These are phyloP conservation scores for Allodekkera sacchari DNA, from an alignment of 805 yeast genomes.

Conservation along the genomic window DNA sequence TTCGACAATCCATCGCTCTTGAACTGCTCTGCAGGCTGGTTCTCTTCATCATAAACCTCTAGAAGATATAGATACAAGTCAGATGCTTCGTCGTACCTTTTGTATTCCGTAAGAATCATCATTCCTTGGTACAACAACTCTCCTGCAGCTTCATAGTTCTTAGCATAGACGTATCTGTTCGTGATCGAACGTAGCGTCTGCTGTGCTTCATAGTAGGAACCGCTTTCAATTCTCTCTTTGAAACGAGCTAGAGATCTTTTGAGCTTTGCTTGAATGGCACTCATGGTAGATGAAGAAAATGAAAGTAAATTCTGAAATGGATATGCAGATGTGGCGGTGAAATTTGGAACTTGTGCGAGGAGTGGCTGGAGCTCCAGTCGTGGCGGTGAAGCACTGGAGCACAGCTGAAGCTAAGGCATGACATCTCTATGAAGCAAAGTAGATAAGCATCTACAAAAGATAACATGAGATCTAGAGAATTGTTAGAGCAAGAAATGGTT, in stretches of 20 bases:
- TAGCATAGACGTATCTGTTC: slow-evolving; percentile 68
- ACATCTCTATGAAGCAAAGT: too few relatives aligned
- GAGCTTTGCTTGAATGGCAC: slow-evolving; percentile 30
- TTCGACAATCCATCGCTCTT: slow-evolving; percentile 24
- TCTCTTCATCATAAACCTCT: slow-evolving; percentile 51
- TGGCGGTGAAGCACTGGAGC: too few relatives aligned
- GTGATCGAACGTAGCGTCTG: slow-evolving; percentile 88
- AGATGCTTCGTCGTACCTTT: slow-evolving; percentile 72
- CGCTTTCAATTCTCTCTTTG: slow-evolving; percentile 55
- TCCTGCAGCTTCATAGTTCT: slow-evolving; percentile 61
- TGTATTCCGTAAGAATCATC: slow-evolving; percentile 53
- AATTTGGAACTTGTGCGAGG: not conserved
- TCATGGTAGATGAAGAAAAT: not conserved
- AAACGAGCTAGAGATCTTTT: slow-evolving; percentile 57
- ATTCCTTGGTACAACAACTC: slow-evolving; percentile 70
- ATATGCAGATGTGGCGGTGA: slow-evolving; percentile 4
- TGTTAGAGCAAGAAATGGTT: too few relatives aligned
- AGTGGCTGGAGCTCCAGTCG: too few relatives aligned
- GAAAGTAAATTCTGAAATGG: not conserved
- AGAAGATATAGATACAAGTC: slow-evolving; percentile 68
- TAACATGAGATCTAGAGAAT: too few relatives aligned
- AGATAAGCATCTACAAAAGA: too few relatives aligned
- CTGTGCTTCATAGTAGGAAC: slow-evolving; percentile 90
- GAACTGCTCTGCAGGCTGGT: slow-evolving; percentile 25
- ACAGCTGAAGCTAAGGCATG: too few relatives aligned